phyloP scores from a whole-genome alignment of 805 yeast species.

The Yamadazyma endophytica region DNA sequence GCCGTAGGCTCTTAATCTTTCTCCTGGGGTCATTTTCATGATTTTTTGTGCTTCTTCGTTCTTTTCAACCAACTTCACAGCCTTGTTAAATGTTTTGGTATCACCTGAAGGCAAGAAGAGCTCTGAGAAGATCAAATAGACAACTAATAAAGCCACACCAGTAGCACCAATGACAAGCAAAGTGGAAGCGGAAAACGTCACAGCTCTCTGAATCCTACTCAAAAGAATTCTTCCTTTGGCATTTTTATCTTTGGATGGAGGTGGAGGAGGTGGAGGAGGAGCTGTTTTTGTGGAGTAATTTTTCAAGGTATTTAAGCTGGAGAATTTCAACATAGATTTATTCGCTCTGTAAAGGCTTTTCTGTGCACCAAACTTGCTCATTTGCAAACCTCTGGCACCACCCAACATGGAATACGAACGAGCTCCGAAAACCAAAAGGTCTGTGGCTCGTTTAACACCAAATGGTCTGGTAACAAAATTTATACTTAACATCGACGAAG shows the following conservation, averaged over 20 bases:
- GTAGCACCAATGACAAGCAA: slow-evolving; percentile 63
- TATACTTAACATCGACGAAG: too few species aligned
- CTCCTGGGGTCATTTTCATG: slow-evolving; percentile 50
- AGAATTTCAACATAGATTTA: too few species aligned
- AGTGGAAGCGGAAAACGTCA: slow-evolving; percentile 61
- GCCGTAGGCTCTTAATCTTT: slow-evolving; percentile 79
- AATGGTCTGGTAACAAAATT: too few species aligned
- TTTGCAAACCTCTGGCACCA: too few species aligned
- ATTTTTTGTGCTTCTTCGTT: slow-evolving; percentile 56
- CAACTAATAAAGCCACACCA: slow-evolving; percentile 62
- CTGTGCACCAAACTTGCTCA: slow-evolving; percentile 12
- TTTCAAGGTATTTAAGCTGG: slow-evolving; percentile 1
- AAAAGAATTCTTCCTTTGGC: slow-evolving; percentile 41
- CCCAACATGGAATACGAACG: too few species aligned
- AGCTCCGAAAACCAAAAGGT: too few species aligned
- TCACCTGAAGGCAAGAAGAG: slow-evolving; percentile 87
- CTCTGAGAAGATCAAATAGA: slow-evolving; percentile 75
- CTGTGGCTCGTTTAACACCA: too few species aligned
- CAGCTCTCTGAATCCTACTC: slow-evolving; percentile 48
- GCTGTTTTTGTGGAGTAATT: slow-evolving; percentile 15
- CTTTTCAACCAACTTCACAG: slow-evolving; percentile 70
- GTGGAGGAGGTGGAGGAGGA: slow-evolving; percentile 37
- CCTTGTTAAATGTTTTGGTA: slow-evolving; percentile 84
- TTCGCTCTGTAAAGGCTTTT: too few species aligned
- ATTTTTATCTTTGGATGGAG: slow-evolving; percentile 30